Base-by-base conservation (phyloP, 768 basidiomycete species). In the Pleurotus djamor region DNA sequence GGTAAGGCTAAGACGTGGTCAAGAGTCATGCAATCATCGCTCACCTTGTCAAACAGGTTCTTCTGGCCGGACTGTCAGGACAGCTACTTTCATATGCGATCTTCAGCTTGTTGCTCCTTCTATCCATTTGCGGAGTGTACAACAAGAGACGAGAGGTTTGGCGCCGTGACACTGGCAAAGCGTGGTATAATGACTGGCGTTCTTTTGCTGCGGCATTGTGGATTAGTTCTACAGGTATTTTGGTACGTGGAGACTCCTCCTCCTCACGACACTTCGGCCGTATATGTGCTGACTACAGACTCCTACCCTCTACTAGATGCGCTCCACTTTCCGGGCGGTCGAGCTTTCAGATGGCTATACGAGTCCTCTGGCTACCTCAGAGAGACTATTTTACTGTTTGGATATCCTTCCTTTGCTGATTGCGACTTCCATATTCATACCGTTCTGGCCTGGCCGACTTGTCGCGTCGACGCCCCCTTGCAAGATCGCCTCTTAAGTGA, bases 371-470 rank as follows among this genome's bases (percentile, higher is more conserved):
- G 78, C 83, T 5, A 84, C 78, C 1, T 80, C 79, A 4, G 88
- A 91, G 68, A 69, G 66, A 3, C 83, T 78, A 63, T 89, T 92
- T 69, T 92, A 89, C 66, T 81, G 72, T 1, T 74, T 91, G 38
- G 75, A 92, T 67, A 82, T 87, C 0, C 74, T 89, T 4, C 89
- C 88, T 6, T 75, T 90, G 7, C 79, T 86, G 60, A 66, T 90
- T 34, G 85, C 87, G 28, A 80, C 85, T 47, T 69, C 68, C 0
- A 72, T 83, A 10, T 89, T 87, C 63, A 65, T 74, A n/a, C 72
- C 81, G 13, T 84, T 87, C 68, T 92, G 88, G 87, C 89, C 87
- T 3, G 85, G 86, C 5, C 68, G 79, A 61, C 82, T 83, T 65
- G 84, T 85, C 44, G 36, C 56, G n/a, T 21, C 49, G 45, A 43